Evolutionary conservation across 2,329 filamentous ascomycete genomes (phyloP).

Genomic region (Acephala macrosclerotiorum): DNA sequence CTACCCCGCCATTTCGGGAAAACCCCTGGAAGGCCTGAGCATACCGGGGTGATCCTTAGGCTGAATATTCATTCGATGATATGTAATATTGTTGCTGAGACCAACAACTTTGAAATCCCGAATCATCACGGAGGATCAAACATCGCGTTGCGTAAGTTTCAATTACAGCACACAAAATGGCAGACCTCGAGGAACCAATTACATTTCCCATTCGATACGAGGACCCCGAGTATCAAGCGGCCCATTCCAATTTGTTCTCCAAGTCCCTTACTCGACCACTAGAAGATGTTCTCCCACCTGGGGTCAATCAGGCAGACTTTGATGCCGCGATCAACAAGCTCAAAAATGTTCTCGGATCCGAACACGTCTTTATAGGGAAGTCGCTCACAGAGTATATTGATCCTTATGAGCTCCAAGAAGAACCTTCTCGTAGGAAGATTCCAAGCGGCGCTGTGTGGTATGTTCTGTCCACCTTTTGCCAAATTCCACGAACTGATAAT

Average conservation of each 20-base stretch:
- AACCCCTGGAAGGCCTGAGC: no score
- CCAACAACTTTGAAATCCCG: no score
- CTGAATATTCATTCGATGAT: no score
- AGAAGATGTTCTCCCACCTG: slow-evolving; percentile 49
- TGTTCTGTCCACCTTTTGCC: slow-evolving; percentile 13
- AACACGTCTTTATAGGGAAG: slow-evolving; percentile 49
- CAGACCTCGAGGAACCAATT: not conserved
- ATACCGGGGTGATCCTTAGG: no score
- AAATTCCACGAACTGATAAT: slow-evolving; percentile 1
- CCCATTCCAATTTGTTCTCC: slow-evolving; percentile 51
- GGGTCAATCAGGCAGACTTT: slow-evolving; percentile 48
- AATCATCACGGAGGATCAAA: no score
- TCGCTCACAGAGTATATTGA: slow-evolving; percentile 53
- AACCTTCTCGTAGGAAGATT: slow-evolving; percentile 48
- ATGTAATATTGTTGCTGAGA: no score
- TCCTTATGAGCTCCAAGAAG: slow-evolving; percentile 54
- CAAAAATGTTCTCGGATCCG: slow-evolving; percentile 45
- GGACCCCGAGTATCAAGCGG: slow-evolving; percentile 51
- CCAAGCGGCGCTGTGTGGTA: slow-evolving; percentile 53
- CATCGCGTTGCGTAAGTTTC: no score
- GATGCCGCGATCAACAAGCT: slow-evolving; percentile 47
- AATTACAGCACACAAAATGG: not conserved
- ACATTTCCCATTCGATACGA: slow-evolving; percentile 43
- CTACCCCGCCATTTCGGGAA: no score
- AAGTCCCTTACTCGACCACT: slow-evolving; percentile 48